Conservation (phyloP, 306 rosid genomes). For the Inga laurina region DNA sequence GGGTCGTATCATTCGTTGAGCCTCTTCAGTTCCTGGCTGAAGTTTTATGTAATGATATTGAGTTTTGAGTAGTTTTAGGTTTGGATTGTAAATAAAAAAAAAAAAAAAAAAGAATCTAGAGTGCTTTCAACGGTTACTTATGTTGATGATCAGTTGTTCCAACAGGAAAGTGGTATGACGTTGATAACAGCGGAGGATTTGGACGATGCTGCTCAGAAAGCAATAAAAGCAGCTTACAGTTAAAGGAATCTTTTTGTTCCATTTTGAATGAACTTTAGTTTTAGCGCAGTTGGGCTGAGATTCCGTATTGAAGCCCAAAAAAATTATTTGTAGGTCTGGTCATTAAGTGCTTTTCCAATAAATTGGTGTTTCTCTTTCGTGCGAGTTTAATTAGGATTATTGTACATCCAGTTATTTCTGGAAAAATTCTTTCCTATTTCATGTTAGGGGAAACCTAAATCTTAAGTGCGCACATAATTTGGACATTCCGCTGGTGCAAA, state of each 20-base stretch:
- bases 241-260: slow-evolving; percentile 38
- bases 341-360: slow-evolving; percentile 27
- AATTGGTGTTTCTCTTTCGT: slow-evolving; percentile 9
- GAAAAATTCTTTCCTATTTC: background rate
- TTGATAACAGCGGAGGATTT: slow-evolving; percentile 93
- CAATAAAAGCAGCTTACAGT: slow-evolving; percentile 73
- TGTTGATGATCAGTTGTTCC: slow-evolving; percentile 29
- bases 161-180: slow-evolving; percentile 91
- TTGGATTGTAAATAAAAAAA: no score
- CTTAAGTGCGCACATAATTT: background rate
- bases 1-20: no score
- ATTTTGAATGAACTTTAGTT: slow-evolving; percentile 11
- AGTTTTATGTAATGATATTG: no score
- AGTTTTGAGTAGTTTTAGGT: no score
- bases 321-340: background rate
- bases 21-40: no score
- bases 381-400: background rate
- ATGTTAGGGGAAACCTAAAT: background rate
- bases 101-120: background rate
- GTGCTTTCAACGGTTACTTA: slow-evolving; percentile 12
- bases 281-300: slow-evolving; percentile 23
- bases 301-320: background rate
- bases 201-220: slow-evolving; percentile 98
- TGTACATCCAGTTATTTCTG: background rate
- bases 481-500: background rate